Evolutionary conservation across 495 filamentous ascomycete species (phyloP).

Genomic region (Penicillium manginii): DNA sequence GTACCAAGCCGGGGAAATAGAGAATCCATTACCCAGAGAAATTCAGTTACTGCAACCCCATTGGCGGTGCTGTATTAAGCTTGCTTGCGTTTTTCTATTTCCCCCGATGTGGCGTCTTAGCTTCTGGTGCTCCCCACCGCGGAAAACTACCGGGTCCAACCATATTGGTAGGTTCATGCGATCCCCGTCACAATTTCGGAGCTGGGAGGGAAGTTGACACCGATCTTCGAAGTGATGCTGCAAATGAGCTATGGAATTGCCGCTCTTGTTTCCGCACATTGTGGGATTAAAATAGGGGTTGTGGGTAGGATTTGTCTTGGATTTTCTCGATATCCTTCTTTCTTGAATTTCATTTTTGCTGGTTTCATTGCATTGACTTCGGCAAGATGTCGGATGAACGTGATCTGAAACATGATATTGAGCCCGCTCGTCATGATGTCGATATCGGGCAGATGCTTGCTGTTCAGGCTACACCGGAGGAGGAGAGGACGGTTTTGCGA

Average conservation of each 20-base stretch:
- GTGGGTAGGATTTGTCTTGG: background rate
- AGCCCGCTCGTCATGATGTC: constrained; percentile 24
- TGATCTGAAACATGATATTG: constrained; percentile 12
- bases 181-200: background rate
- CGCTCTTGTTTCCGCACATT: background rate
- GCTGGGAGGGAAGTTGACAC: constrained; percentile 2
- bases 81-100: constrained; percentile 1
- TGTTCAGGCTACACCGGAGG: constrained; percentile 28
- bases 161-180: constrained; percentile 23
- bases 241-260: background rate
- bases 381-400: constrained; percentile 15
- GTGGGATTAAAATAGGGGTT: background rate
- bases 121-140: constrained; percentile 13
- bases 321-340: background rate
- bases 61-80: constrained; percentile 5
- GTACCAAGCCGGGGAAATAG: background rate
- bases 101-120: background rate
- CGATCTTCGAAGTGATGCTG: background rate
- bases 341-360: background rate
- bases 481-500: constrained; percentile 33
- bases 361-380: background rate
- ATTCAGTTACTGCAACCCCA: background rate
- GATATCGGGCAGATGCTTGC: constrained; percentile 35
- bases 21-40: background rate
- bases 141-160: constrained; percentile 14